A percentile compares a stretch with the other conserved stretches of the same genome.
Conservation (phyloP, 768 basidiomycete species). For the Melanogaster broomeanus region DNA sequence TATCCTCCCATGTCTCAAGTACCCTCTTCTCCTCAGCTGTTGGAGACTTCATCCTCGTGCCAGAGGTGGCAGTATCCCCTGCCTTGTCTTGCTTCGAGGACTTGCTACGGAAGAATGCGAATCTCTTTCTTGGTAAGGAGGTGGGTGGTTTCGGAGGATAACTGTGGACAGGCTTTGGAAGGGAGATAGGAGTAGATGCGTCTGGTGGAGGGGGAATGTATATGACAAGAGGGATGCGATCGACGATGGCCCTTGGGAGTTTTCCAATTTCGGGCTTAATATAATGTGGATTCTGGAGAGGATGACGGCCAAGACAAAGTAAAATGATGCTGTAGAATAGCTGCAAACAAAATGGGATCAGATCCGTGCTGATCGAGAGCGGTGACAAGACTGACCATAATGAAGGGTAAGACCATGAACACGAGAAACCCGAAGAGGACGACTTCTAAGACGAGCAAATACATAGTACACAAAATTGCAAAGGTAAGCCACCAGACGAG, state of each 20-base stretch:
- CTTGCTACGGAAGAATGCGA: constrained; percentile 50
- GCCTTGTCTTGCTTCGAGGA: constrained; percentile 23
- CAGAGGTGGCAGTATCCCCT: constrained; percentile 15
- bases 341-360: constrained; percentile 37
- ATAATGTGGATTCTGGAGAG: constrained; percentile 68
- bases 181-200: constrained; percentile 37
- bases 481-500: constrained; percentile 89
- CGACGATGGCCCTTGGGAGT: constrained; percentile 68
- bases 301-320: constrained; percentile 78
- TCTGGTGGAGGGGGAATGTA: constrained; percentile 83
- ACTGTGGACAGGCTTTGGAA: constrained; percentile 51
- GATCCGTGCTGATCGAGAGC: neutral
- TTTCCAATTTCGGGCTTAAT: constrained; percentile 82
- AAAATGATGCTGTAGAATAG: constrained; percentile 78
- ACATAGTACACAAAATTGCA: constrained; percentile 77
- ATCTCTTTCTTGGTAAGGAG: constrained; percentile 42
- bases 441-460: constrained; percentile 73
- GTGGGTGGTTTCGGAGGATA: constrained; percentile 61
- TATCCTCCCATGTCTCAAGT: constrained; percentile 68
- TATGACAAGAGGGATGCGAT: constrained; percentile 79
- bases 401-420: constrained; percentile 75
- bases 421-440: constrained; percentile 74
- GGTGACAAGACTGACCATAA: constrained; percentile 59
- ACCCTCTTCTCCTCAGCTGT: constrained; percentile 21
- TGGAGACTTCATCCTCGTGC: constrained; percentile 11